These are phyloP conservation scores for Neofusicoccum parvum DNA, from an alignment of 2,329 filamentous ascomycete genomes.

Conservation along the genomic window DNA sequence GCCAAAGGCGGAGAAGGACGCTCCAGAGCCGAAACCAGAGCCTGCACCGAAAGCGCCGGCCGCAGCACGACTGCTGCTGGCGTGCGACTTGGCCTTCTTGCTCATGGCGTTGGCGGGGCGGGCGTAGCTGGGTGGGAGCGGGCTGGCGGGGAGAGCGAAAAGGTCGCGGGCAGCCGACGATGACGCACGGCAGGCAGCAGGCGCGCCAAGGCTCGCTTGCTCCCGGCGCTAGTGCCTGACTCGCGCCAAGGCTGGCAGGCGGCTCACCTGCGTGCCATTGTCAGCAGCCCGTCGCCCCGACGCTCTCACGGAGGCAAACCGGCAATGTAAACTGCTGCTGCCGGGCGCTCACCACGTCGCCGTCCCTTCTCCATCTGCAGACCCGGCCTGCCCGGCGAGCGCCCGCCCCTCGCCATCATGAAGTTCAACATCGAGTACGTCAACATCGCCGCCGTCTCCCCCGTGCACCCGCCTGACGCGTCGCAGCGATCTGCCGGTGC, in stretches of 20 bases:
- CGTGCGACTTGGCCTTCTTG: conserved; percentile 65
- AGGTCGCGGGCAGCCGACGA: conserved; percentile 7
- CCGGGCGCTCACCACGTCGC: conserved; percentile 19
- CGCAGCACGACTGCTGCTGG: conserved; percentile 64
- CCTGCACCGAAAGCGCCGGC: conserved; percentile 42
- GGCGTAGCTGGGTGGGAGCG: background rate
- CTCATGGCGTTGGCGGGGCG: conserved; percentile 51
- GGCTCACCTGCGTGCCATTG: conserved; percentile 20
- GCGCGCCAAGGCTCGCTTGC: conserved; percentile 10
- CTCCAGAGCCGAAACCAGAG: conserved; percentile 45
- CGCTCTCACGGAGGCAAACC: background rate
- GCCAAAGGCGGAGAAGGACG: conserved; percentile 43
- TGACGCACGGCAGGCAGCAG: conserved; percentile 7
- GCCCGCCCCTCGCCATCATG: conserved; percentile 56
- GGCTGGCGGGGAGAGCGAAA: background rate
- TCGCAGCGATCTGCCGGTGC: conserved; percentile 64
- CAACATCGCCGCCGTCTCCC: background rate
- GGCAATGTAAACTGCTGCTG: conserved; percentile 18
- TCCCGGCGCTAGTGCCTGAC: conserved; percentile 15
- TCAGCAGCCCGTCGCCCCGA: background rate
- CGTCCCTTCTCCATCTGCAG: background rate
- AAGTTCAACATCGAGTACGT: conserved; percentile 76
- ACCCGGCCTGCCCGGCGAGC: background rate
- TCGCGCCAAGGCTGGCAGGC: conserved; percentile 7
- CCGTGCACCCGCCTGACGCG: conserved; percentile 6